Conservation (phyloP, 257 asterid genomes). For the Osmanthus fragrans region DNA sequence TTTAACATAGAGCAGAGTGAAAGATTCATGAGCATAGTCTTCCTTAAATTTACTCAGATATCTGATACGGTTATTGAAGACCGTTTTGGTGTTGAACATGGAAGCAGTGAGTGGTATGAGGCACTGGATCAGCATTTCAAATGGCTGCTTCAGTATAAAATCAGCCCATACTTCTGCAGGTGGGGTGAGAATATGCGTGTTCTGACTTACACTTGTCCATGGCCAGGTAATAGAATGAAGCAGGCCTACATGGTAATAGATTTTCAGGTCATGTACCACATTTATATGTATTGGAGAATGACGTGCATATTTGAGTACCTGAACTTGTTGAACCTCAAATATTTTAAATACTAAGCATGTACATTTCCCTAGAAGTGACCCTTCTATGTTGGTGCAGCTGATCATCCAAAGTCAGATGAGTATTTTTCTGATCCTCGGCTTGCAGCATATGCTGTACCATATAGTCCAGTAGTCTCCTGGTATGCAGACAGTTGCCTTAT, state of each 20-base stretch:
- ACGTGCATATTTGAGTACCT: background rate
- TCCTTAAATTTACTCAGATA: slow-evolving; percentile 64
- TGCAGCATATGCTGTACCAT: slow-evolving; percentile 98
- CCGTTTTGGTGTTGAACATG: slow-evolving; percentile 95
- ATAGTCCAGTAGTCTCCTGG: slow-evolving; percentile 75
- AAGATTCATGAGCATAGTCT: slow-evolving; percentile 20
- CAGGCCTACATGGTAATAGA: slow-evolving; percentile 1
- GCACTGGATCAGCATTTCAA: slow-evolving; percentile 86
- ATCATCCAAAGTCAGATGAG: slow-evolving; percentile 97
- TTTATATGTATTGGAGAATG: slow-evolving; percentile 9
- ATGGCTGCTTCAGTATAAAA: slow-evolving; percentile 92
- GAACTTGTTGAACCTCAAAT: slow-evolving; percentile 12
- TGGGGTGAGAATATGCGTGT: slow-evolving; percentile 98
- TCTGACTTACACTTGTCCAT: slow-evolving; percentile 93
- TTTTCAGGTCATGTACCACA: background rate
- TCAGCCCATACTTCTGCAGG: slow-evolving; percentile 98
- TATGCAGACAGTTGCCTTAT: slow-evolving; percentile 30
- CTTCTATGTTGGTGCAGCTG: slow-evolving; percentile 57
- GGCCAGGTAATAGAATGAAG: slow-evolving; percentile 80
- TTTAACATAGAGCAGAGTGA: background rate
- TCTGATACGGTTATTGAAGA: slow-evolving; percentile 99
- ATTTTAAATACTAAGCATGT: slow-evolving; percentile 14
- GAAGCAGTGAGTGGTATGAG: slow-evolving; percentile 89
- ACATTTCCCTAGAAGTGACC: background rate
- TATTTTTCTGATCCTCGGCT: slow-evolving; percentile 91